Percentiles rank a stretch among this genome's conserved stretches.
phyloP scores from a whole-genome alignment of 2,329 filamentous ascomycete species.

The Lasiodiplodia gonubiensis region DNA sequence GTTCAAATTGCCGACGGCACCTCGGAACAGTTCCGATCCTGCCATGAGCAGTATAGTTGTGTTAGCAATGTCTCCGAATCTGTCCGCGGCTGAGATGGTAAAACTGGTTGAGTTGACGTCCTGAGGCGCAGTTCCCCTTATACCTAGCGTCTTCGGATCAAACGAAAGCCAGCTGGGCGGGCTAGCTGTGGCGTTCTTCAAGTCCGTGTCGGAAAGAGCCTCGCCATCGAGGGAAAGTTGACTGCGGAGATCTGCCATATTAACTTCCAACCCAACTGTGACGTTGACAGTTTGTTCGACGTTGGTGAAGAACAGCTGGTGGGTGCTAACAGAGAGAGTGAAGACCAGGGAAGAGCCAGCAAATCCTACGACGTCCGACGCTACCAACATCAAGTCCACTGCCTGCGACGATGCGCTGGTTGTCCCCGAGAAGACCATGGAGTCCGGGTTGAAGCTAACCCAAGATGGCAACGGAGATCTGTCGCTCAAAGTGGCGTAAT shows the following conservation, averaged over 20 bases:
- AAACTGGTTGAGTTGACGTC: constrained; percentile 66
- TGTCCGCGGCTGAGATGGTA: constrained; percentile 64
- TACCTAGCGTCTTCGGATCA: constrained; percentile 63
- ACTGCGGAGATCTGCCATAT: constrained; percentile 39
- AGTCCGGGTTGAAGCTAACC: constrained; percentile 72
- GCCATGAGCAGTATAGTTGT: constrained; percentile 59
- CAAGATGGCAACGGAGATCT: constrained; percentile 86
- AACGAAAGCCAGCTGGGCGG: constrained; percentile 74
- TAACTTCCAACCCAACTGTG: constrained; percentile 40
- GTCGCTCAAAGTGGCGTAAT: constrained; percentile 77
- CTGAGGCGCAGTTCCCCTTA: constrained; percentile 70
- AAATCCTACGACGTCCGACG: constrained; percentile 81
- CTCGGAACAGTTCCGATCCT: constrained; percentile 49
- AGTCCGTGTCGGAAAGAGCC: constrained; percentile 54
- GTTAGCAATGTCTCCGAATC: constrained; percentile 64
- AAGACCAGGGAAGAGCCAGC: constrained; percentile 70
- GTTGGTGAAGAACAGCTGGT: constrained; percentile 69
- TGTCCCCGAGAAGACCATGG: constrained; percentile 71
- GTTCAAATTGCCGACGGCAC: constrained; percentile 53
- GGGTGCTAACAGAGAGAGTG: constrained; percentile 72
- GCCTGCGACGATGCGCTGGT: constrained; percentile 72
- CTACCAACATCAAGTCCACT: constrained; percentile 75
- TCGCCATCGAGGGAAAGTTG: constrained; percentile 46
- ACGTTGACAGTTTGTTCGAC: constrained; percentile 44
- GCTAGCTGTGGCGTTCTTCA: constrained; percentile 59